Evolutionary conservation across 257 asterid genomes (phyloP).

Genomic region (Solanum paucissectum): DNA sequence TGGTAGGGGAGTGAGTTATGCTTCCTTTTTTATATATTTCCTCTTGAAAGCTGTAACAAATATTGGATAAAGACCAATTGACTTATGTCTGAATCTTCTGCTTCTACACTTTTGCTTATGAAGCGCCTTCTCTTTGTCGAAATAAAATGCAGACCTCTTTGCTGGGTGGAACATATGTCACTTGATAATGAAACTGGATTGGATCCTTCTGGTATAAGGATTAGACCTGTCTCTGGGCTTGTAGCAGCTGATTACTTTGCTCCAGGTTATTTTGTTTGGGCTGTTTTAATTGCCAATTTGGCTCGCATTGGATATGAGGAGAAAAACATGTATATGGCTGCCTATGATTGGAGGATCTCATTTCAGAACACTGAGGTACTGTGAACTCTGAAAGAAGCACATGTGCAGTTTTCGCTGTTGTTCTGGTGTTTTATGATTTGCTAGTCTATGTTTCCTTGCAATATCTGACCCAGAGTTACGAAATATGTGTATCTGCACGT

Average conservation of each 20-base stretch:
- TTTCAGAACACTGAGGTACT: slow-evolving; percentile 79
- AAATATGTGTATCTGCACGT: not conserved
- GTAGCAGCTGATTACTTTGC: slow-evolving; percentile 87
- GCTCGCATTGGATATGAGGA: slow-evolving; percentile 86
- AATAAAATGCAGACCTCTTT: slow-evolving; percentile 48
- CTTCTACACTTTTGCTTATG: not conserved
- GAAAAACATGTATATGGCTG: slow-evolving; percentile 83
- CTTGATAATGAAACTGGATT: slow-evolving; percentile 71
- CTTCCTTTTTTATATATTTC: not conserved
- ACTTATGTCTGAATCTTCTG: not conserved
- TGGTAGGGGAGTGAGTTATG: not conserved
- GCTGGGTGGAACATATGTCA: slow-evolving; percentile 87
- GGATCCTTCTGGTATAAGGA: slow-evolving; percentile 72
- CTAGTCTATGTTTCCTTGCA: not conserved
- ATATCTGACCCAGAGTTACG: not conserved
- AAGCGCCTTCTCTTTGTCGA: not conserved
- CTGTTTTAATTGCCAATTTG: slow-evolving; percentile 70
- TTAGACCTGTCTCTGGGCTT: slow-evolving; percentile 79
- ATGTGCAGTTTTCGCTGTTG: not conserved
- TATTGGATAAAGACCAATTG: not conserved
- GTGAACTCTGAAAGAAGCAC: not conserved
- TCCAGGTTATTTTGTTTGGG: slow-evolving; percentile 85
- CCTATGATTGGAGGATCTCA: slow-evolving; percentile 83
- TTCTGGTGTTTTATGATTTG: not conserved
- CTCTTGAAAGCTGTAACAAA: not conserved